Conservation (phyloP, 352 stramenopile genomes). For the Globisporangium rhizosaccharum region DNA sequence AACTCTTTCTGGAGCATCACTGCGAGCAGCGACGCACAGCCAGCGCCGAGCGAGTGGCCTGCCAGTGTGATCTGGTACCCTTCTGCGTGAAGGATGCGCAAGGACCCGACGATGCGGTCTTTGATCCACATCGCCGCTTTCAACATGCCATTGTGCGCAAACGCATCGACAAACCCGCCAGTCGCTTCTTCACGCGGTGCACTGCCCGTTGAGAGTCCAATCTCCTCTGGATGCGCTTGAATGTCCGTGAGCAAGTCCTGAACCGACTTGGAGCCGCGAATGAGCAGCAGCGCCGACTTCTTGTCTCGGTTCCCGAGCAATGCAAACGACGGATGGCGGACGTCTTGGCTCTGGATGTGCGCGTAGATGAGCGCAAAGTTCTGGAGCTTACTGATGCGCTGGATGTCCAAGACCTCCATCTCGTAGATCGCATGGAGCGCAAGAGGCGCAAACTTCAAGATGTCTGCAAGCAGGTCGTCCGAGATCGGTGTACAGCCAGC, state of each 20-base stretch:
- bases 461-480: conserved; percentile 63
- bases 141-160: conserved; percentile 84
- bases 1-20: conserved; percentile 88
- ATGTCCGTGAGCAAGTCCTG: conserved; percentile 85
- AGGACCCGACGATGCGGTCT: conserved; percentile 66
- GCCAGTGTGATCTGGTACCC: conserved; percentile 81
- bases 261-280: conserved; percentile 83
- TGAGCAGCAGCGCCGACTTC: conserved; percentile 74
- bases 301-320: conserved; percentile 72
- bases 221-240: conserved; percentile 75
- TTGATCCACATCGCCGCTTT: conserved; percentile 88
- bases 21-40: conserved; percentile 66
- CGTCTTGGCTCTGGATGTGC: conserved; percentile 76
- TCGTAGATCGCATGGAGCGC: conserved; percentile 84
- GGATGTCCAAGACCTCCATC: conserved; percentile 76
- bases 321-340: conserved; percentile 76
- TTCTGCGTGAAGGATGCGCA: conserved; percentile 67
- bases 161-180: conserved; percentile 79
- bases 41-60: conserved; percentile 75
- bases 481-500: conserved; percentile 47
- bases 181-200: conserved; percentile 33
- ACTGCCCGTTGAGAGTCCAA: conserved; percentile 36
- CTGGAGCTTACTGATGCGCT: conserved; percentile 76
- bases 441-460: conserved; percentile 71
- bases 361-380: conserved; percentile 77